Conservation (phyloP, 2,329 filamentous ascomycete species). For the Furcasterigmium sp. region DNA sequence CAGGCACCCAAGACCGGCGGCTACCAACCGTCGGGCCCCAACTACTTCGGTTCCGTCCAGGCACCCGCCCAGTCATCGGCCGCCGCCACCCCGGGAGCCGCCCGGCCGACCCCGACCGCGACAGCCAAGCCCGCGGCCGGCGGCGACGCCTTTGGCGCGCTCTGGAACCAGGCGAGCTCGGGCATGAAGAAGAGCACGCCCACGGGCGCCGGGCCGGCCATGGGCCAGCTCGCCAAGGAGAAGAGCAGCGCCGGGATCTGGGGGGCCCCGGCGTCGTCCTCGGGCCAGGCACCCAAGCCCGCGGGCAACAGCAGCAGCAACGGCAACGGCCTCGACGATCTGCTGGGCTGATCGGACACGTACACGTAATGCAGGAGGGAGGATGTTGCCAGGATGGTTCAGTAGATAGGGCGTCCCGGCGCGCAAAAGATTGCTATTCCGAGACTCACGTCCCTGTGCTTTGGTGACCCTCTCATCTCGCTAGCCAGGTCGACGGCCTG, state of each 20-base stretch:
- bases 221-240: conserved; percentile 96
- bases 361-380: conserved; percentile 12
- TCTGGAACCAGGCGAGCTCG: conserved; percentile 73
- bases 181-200: conserved; percentile 70
- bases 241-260: conserved; percentile 94
- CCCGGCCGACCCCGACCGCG: conserved; percentile 42
- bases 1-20: conserved; percentile 51
- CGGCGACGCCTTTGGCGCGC: conserved; percentile 82
- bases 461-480: too few species aligned
- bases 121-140: conserved; percentile 55
- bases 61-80: conserved; percentile 21
- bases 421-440: conserved; percentile 20
- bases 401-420: conserved; percentile 37
- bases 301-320: conserved; percentile 13
- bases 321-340: conserved; percentile 38
- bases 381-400: too few species aligned
- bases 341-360: conserved; percentile 35
- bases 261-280: conserved; percentile 60
- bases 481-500: too few species aligned
- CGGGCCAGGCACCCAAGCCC: conserved; percentile 20
- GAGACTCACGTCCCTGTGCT: neutral
- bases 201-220: conserved; percentile 63
- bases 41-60: conserved; percentile 88
- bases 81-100: conserved; percentile 24
- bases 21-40: conserved; percentile 76